Conservation (phyloP, 768 basidiomycete species). For the Kwoniella dejecticola region DNA sequence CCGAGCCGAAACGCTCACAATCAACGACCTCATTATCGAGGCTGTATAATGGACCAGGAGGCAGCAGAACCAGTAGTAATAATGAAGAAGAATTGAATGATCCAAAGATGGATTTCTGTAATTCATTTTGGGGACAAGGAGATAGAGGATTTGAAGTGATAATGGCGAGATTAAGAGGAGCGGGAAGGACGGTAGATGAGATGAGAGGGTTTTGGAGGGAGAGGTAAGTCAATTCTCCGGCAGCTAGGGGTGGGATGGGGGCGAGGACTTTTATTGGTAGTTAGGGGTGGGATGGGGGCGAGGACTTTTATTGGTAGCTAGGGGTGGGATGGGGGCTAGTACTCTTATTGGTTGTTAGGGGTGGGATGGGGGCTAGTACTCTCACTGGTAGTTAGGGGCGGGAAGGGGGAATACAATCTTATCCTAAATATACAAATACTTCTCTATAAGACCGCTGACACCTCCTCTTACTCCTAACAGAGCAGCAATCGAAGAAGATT, state of each 20-base stretch:
- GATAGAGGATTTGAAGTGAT: slow-evolving; percentile 90
- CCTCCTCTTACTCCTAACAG: slow-evolving; percentile 57
- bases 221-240: slow-evolving; percentile 64
- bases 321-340: slow-evolving; percentile 7
- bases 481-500: slow-evolving; percentile 89
- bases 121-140: slow-evolving; percentile 88
- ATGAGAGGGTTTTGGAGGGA: slow-evolving; percentile 88
- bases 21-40: slow-evolving; percentile 50
- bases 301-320: background rate
- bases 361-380: slow-evolving; percentile 3
- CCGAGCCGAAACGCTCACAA: slow-evolving; percentile 45
- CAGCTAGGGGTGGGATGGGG: slow-evolving; percentile 11
- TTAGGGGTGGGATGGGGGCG: slow-evolving; percentile 10
- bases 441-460: too few relatives aligned
- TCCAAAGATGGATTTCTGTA: slow-evolving; percentile 77
- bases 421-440: background rate
- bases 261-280: background rate
- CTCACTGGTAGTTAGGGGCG: slow-evolving; percentile 6
- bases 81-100: slow-evolving; percentile 75
- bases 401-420: slow-evolving; percentile 6
- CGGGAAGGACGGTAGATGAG: slow-evolving; percentile 83
- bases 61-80: slow-evolving; percentile 62
- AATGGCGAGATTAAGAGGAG: slow-evolving; percentile 81
- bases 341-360: slow-evolving; percentile 4
- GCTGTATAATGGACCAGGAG: slow-evolving; percentile 43